Evolutionary conservation across 768 basidiomycete genomes (phyloP), one percentile per base, ranked within the genome.

Genomic region (Leccinum subtestaceum): DNA sequence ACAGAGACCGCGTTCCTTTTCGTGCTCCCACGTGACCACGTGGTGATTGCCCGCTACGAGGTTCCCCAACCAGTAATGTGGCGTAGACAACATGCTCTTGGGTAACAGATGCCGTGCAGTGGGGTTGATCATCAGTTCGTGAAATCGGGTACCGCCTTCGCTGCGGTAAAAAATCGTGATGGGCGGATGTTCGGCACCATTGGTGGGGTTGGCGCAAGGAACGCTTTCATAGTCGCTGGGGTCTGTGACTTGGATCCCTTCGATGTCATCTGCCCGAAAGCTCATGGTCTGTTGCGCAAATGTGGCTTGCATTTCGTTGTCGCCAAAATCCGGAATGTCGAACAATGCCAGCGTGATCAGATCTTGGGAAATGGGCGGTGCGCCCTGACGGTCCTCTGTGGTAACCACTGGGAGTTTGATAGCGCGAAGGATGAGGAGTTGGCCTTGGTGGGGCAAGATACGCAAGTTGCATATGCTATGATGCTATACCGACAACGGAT

Each of bases 391-490:
- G 7, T 52, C 46, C n/a, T 61, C 57, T 19, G 3, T 25, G 1
- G 64, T 61, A 5, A 49, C 17, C 5, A 25, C 52, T 34, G 65
- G 62, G 38, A 67, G 64, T 43, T 65, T 67, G 50, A 80, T 61
- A 4, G 75, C 72, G 36, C 85, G 83, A 49, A 84, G 75, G 54
- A 84, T 74, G 21, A 87, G 71, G 12, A 87, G 69, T 54, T 82
- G 76, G 9, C 74, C 70, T 65, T 86, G 84, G 13, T 73, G 70
- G 2, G 84, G 83, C 36, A 85, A 66, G 25, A 81, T 75, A 31
- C 83, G 80, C 52, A 84, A 70, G n/a, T 78, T 80, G 56, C 76
- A 77, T 59, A 87, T 81, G 23, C 73, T 72, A 63, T 84, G 80
- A 27, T 72, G 70, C 83, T 84, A 23, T 55, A 32, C 19, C 9